phyloP scores from a whole-genome alignment of 2,329 filamentous ascomycete species.

The Cadophora gregata region DNA sequence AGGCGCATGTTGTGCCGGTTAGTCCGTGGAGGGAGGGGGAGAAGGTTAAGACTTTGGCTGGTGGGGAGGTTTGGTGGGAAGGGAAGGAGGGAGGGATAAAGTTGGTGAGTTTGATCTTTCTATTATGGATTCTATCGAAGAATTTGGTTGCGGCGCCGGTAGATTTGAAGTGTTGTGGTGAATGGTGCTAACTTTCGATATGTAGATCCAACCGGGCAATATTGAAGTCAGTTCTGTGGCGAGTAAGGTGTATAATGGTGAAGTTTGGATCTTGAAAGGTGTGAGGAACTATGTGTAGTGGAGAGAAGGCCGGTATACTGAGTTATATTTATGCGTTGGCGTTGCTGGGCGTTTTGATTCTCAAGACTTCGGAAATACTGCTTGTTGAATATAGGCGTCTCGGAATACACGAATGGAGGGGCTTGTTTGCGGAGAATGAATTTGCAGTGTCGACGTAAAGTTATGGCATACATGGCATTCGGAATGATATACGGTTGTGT shows the following conservation, averaged over 20 bases:
- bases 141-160: background rate
- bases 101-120: conserved; percentile 56
- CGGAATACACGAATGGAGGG: background rate
- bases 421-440: background rate
- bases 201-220: conserved; percentile 76
- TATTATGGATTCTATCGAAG: background rate
- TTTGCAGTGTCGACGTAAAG: background rate
- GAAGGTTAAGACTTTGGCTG: conserved; percentile 71
- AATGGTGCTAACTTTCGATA: conserved; percentile 5
- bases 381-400: background rate
- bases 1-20: conserved; percentile 78
- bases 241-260: conserved; percentile 82
- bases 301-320: conserved; percentile 1
- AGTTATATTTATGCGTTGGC: conserved; percentile 4
- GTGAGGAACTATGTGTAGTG: conserved; percentile 49
- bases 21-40: conserved; percentile 76
- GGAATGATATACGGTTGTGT: background rate
- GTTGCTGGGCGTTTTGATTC: conserved; percentile 10
- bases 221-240: conserved; percentile 79
- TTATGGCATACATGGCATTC: background rate
- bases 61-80: conserved; percentile 83
- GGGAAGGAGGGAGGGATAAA: conserved; percentile 69
- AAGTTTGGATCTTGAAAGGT: conserved; percentile 67
- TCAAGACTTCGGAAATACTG: background rate
- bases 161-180: background rate